Evolutionary conservation across 2,329 filamentous ascomycete species (phyloP).

Genomic region (Epichloe aotearoae): DNA sequence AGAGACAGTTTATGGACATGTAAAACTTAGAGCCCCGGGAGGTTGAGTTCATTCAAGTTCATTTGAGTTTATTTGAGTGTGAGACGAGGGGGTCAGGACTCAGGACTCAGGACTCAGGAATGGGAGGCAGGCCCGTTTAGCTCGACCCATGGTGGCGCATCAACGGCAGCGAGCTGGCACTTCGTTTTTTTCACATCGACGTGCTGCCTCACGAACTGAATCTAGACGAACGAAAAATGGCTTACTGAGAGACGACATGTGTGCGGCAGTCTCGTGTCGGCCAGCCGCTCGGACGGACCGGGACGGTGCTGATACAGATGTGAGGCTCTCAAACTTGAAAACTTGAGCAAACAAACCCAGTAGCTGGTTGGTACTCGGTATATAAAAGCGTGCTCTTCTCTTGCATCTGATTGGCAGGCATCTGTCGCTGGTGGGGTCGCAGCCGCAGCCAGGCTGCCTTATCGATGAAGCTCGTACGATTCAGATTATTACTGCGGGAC

Average conservation of each 20-base stretch:
- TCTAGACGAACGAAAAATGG: neutral
- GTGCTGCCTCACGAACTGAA: neutral
- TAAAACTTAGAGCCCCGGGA: too few relatives aligned
- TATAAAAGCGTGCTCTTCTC: too few relatives aligned
- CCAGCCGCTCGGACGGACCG: neutral
- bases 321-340: too few relatives aligned
- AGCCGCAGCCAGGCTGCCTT: neutral
- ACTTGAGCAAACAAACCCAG: too few relatives aligned
- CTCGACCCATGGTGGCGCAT: neutral
- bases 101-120: neutral
- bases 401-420: too few relatives aligned
- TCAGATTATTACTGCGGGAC: neutral
- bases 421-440: too few relatives aligned
- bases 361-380: too few relatives aligned
- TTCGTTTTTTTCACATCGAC: neutral
- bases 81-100: neutral
- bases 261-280: neutral
- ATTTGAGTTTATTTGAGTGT: too few relatives aligned
- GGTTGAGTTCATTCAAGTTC: too few relatives aligned
- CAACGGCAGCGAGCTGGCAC: neutral
- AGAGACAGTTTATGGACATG: neutral
- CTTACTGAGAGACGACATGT: constrained; percentile 7
- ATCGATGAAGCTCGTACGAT: constrained; percentile 4
- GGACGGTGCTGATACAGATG: neutral
- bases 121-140: neutral